These are phyloP conservation scores for Trichoderma sp. DNA, from an alignment of 2,329 filamentous ascomycete genomes.

Conservation along the genomic window DNA sequence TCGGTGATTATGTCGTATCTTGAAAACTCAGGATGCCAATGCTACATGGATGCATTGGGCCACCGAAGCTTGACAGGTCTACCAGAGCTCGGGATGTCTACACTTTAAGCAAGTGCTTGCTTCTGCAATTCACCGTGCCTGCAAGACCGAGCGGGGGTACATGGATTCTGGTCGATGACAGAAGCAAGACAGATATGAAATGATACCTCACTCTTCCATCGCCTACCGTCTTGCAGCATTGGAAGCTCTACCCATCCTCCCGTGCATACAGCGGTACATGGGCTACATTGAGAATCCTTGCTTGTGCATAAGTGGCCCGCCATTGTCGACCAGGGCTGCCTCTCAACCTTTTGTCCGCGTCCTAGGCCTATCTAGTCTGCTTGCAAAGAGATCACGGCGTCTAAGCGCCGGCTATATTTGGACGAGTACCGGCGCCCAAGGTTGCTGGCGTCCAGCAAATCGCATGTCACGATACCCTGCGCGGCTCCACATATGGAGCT, in stretches of 20 bases:
- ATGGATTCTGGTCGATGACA: conserved; percentile 3
- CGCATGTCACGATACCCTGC: conserved; percentile 15
- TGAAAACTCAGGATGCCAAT: not conserved
- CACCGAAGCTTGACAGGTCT: conserved; percentile 17
- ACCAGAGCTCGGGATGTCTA: not conserved
- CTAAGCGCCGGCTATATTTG: conserved; percentile 41
- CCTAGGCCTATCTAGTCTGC: conserved; percentile 8
- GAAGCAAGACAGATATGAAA: conserved; percentile 7
- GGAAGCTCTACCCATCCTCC: conserved; percentile 18
- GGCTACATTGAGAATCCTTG: conserved; percentile 14
- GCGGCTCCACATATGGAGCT: conserved; percentile 20
- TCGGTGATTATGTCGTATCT: conserved; percentile 19
- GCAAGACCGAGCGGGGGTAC: conserved; percentile 18
- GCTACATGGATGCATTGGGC: conserved; percentile 16
- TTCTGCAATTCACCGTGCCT: conserved; percentile 4
- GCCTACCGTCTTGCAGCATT: conserved; percentile 22
- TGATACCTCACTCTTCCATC: conserved; percentile 12
- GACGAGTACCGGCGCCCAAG: conserved; percentile 24
- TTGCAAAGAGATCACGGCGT: conserved; percentile 35
- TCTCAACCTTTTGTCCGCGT: conserved; percentile 12
- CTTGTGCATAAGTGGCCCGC: conserved; percentile 22
- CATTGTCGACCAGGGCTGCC: conserved; percentile 21
- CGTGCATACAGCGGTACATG: conserved; percentile 11
- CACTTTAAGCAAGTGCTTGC: conserved; percentile 20
- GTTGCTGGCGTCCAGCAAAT: conserved; percentile 16